These are phyloP conservation scores for Candolleomyces eurysporus DNA, from an alignment of 768 basidiomycete species.

Conservation along the genomic window DNA sequence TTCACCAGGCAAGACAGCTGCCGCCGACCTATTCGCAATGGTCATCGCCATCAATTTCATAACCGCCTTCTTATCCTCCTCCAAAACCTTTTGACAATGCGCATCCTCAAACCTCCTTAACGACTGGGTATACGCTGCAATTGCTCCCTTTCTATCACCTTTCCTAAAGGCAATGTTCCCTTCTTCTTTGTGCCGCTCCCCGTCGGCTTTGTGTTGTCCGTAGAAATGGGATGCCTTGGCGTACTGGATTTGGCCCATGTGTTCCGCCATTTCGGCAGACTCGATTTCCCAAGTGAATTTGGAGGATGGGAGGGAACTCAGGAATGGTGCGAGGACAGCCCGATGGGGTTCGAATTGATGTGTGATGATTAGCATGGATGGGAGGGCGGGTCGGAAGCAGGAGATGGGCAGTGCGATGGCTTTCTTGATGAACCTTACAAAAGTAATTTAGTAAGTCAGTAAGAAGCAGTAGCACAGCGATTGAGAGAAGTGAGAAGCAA, in stretches of 20 bases:
- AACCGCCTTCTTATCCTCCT: slow-evolving; percentile 5
- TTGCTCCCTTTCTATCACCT: slow-evolving; percentile 4
- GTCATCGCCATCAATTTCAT: slow-evolving; percentile 9
- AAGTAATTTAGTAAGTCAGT: not conserved
- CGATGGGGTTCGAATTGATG: slow-evolving; percentile 12
- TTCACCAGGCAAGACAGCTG: slow-evolving; percentile 1
- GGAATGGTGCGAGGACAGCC: slow-evolving; percentile 13
- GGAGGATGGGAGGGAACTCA: slow-evolving; percentile 12
- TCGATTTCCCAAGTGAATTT: slow-evolving; percentile 13
- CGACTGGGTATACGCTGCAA: slow-evolving; percentile 6
- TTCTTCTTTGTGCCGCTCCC: slow-evolving; percentile 1
- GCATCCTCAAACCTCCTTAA: slow-evolving; percentile 12
- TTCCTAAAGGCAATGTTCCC: slow-evolving; percentile 6
- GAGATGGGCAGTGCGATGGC: slow-evolving; percentile 14
- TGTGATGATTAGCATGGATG: slow-evolving; percentile 10
- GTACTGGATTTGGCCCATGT: not conserved
- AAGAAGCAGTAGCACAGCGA: not conserved
- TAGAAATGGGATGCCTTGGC: slow-evolving; percentile 2
- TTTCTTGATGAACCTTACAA: slow-evolving; percentile 14
- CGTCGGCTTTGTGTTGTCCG: slow-evolving; percentile 3
- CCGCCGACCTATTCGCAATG: slow-evolving; percentile 5
- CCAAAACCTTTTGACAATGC: slow-evolving; percentile 5
- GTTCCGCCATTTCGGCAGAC: not conserved
- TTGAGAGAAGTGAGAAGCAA: not conserved
- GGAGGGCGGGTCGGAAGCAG: slow-evolving; percentile 10